These are phyloP conservation scores for Fusarium circinatum DNA, from an alignment of 2,329 filamentous ascomycete species.

Conservation along the genomic window DNA sequence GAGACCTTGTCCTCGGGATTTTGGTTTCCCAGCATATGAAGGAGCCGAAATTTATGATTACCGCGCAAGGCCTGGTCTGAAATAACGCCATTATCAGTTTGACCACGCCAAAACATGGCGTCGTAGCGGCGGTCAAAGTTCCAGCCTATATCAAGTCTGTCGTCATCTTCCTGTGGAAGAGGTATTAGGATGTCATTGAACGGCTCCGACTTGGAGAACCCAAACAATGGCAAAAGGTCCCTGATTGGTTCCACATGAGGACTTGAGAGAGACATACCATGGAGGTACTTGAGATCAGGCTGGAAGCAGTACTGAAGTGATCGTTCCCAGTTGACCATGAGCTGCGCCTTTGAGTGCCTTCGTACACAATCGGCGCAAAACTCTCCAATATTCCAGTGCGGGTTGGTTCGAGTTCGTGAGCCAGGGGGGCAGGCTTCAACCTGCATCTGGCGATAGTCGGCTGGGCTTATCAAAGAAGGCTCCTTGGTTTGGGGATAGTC, in stretches of 20 bases:
- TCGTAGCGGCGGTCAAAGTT: constrained; percentile 71
- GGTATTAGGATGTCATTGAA: constrained; percentile 84
- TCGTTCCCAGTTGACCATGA: constrained; percentile 72
- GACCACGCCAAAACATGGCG: constrained; percentile 79
- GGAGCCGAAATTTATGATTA: constrained; percentile 75
- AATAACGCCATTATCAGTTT: constrained; percentile 65
- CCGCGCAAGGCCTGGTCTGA: constrained; percentile 68
- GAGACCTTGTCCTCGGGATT: constrained; percentile 59
- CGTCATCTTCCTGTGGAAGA: constrained; percentile 55
- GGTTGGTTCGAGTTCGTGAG: constrained; percentile 67
- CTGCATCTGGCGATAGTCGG: constrained; percentile 55
- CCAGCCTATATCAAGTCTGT: constrained; percentile 55
- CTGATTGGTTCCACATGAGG: constrained; percentile 70
- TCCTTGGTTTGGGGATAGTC: not conserved
- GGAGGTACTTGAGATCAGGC: constrained; percentile 77
- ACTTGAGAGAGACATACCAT: constrained; percentile 77
- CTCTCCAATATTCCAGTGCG: constrained; percentile 70
- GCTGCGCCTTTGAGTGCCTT: constrained; percentile 73
- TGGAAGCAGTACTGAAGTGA: constrained; percentile 79
- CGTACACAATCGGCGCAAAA: constrained; percentile 72
- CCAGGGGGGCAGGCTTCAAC: constrained; percentile 68
- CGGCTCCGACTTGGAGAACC: constrained; percentile 75
- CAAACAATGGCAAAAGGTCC: constrained; percentile 78
- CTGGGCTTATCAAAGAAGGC: constrained; percentile 35
- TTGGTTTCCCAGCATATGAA: constrained; percentile 74